These are phyloP conservation scores for Blakeslea trispora DNA, from an alignment of 371 early-diverging fungal species.

Conservation along the genomic window DNA sequence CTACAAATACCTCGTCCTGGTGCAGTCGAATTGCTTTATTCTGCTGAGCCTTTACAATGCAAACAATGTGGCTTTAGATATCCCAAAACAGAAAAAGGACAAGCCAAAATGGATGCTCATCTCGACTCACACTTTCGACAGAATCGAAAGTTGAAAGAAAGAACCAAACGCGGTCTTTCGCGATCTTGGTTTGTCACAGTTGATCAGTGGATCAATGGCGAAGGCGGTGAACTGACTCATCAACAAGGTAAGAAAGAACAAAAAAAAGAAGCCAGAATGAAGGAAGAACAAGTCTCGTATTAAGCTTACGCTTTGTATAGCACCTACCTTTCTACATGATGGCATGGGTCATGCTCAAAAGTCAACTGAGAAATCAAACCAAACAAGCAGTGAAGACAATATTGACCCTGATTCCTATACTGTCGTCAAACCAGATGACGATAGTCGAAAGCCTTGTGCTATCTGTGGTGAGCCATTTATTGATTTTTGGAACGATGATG, in stretches of 20 bases:
- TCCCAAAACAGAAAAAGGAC: constrained; percentile 66
- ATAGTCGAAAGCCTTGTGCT: constrained; percentile 64
- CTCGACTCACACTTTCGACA: constrained; percentile 94
- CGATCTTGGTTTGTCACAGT: constrained; percentile 87
- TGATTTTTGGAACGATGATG: constrained; percentile 84
- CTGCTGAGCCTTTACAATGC: constrained; percentile 78
- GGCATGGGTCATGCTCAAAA: constrained; percentile 14
- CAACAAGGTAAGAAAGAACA: constrained; percentile 39
- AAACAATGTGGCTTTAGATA: constrained; percentile 91
- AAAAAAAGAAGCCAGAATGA: not conserved
- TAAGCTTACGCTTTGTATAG: constrained; percentile 21
- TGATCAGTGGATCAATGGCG: constrained; percentile 58
- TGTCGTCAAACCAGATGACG: constrained; percentile 55
- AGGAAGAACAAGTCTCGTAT: not conserved
- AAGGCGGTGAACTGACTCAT: constrained; percentile 47
- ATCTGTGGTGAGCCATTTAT: constrained; percentile 89
- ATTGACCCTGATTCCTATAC: constrained; percentile 33
- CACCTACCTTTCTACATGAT: constrained; percentile 47
- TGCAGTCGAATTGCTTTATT: constrained; percentile 71
- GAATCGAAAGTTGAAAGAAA: constrained; percentile 81
- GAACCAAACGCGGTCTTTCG: constrained; percentile 71
- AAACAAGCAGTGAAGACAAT: constrained; percentile 18
- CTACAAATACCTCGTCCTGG: constrained; percentile 56
- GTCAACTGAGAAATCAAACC: constrained; percentile 20
- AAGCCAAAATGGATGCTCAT: constrained; percentile 79